Evolutionary conservation across 192 early-diverging fungal species (phyloP), one percentile per base, ranked within the genome.

Genomic region (Thoreauomyces humboldtii): DNA sequence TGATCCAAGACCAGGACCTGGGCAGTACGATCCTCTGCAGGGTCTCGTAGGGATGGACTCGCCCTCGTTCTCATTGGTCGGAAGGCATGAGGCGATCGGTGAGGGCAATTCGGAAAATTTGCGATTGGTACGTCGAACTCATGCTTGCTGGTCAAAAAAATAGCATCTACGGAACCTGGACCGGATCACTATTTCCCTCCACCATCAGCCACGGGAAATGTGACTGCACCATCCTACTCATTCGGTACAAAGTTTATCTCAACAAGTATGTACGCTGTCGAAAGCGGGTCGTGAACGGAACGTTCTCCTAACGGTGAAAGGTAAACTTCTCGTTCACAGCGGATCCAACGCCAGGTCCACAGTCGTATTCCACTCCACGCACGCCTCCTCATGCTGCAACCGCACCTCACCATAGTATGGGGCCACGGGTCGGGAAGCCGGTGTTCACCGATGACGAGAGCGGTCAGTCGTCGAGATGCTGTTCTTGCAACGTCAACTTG

Each of bases 301-400:
- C n/a, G 15, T 41, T n/a, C 6, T 31, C 7, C 50, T 9, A 48
- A 17, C 50, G 2, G 15, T 2, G 5, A 52, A 28, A 52, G 14
- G 7, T 31, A 52, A 52, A 28, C 19, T 4, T 28, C 5, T 41
- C 50, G 15, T 29, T 52, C 5, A 31, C 27, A 75, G 77, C 61
- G 15, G 80, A 82, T 25, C 28, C 54, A 7, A 66, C 55, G n/a
- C 80, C 80, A 27, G 77, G 80, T 14, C 80, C 80, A 11, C 71
- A 73, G 55, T 79, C 81, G 41, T 82, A 82, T 59, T 51, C 54
- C 31, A 64, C 70, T 1, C 72, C 75, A 0, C 32, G 3, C 17
- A 53, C 65, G 4, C 54, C 43, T 3, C 77, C 80, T 28, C 67
- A 71, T 28, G 63, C 71, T 7, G 32, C 54, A 14, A 63, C 42